Base-by-base conservation (phyloP, 163 green algal species). In the Coccomyxa subellipsoidea region DNA sequence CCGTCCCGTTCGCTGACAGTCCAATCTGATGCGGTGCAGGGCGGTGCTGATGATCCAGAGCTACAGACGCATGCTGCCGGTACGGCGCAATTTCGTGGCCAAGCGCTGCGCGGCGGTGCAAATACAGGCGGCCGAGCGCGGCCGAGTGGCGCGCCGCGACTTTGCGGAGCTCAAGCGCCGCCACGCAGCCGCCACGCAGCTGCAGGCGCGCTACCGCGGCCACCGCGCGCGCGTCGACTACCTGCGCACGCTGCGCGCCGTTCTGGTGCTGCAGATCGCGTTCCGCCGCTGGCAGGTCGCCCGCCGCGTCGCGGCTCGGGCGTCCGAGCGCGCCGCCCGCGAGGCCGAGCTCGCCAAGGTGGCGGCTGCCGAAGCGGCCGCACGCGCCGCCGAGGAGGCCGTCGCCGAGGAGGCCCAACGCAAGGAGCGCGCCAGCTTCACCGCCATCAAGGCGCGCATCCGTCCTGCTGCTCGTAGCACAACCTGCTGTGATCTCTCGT, bases 71-170 rank as follows among this genome's bases (percentile, higher is more conserved):
- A 91, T 91, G 87, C 81, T 88, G 39, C 40, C 81, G 39, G 54
- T 72, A n/a, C 84, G 90, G 47, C 84, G 88, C 6, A 47, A 47
- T 40, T 93, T 91, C 76, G 47, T 91, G 69, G 59, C 38, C 36
- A 37, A 83, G 73, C 86, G 87, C 29, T 12, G 35, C 1, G 86
- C 91, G 0, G 89, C 90, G 0, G 81, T 93, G 27, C 27, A 37
- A 8, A 85, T 94, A 23, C 93, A 97, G 87, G 80, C 86, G 10
- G 31, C 37, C 4, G 88, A 77, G 83, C 84, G 88, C 2, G 85
- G 86, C 59, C n/a, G 47, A 34, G 36, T 66, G 15, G 87, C 81
- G 12, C 81, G 66, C 18, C 27, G n/a, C 29, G 66, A 73, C 8
- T 73, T 73, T 34, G n/a, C 27, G 2, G 66, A 73, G 66, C 66